Evolutionary conservation across 2,329 filamentous ascomycete genomes (phyloP), one percentile per base, ranked within the genome.

Genomic region (Aspergillus melleus): DNA sequence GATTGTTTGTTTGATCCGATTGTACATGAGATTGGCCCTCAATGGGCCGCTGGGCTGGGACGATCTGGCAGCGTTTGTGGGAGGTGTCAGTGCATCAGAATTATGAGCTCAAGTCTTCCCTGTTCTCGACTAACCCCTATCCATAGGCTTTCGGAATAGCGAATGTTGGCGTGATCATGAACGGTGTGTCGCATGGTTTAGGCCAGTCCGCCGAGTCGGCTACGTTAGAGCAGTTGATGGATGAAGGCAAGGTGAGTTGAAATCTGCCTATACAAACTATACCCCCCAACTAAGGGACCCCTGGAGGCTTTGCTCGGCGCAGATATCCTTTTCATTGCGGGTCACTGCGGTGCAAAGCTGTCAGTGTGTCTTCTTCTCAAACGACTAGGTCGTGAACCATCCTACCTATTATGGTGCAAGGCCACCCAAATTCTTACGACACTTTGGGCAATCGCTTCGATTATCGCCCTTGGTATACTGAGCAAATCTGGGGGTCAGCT

Each of bases 311-410:
- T 62, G 68, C 53, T 42, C 14, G 59, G 61, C 12, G 61, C 61
- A 30, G 60, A 68, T 56, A 49, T 71, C 22, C 62, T 74, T 1
- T 72, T 72, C 55, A 54, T 74, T 36, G 51, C 67, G 14, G 66
- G 66, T 4, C 68, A 71, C 46, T 59, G 65, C 9, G 64, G 62
- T 12, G 68, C 70, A 5, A 74, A 74, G 54, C 52, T 65, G 8
- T 72, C 72, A 0, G 66, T 72, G 1, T 57, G 66, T 1, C 64
- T 68, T n/a, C 63, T 74, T 12, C 63, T 74, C 50, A 63, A 64
- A 58, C 66, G 71, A 12, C 62, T 74, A 10, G 64, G 61, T 30
- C 64, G 58, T 54, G 62, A 67, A 53, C 50, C 30, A 0, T 22
- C 55, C 8, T 68, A 71, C 20, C 60, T 68, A 24, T 58, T 59